Conservation (phyloP, 1,284 basidiomycete genomes). For the Ustilago hordei region DNA sequence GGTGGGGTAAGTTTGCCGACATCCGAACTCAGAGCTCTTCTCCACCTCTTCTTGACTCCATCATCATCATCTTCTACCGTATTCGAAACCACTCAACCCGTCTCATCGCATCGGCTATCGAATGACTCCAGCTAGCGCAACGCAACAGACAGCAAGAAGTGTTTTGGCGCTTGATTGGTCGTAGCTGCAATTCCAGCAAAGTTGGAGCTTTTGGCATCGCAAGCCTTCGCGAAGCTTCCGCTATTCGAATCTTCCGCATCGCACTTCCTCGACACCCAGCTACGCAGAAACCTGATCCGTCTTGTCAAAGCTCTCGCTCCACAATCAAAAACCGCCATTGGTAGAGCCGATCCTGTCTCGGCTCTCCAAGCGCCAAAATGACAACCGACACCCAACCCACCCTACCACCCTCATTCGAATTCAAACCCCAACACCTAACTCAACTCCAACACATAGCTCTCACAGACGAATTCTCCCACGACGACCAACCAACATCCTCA, state of each 20-base stretch:
- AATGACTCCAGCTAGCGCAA: neutral
- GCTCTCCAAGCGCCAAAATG: conserved; percentile 14
- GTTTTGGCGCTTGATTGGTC: no score
- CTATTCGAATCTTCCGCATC: no score
- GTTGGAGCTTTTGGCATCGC: no score
- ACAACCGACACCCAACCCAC: conserved; percentile 17
- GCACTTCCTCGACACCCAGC: no score
- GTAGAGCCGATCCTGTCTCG: neutral
- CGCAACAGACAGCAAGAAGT: no score
- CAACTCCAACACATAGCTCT: conserved; percentile 40
- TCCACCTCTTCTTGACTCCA: neutral
- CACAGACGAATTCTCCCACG: conserved; percentile 35
- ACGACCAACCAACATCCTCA: conserved; percentile 11
- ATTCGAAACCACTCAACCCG: neutral
- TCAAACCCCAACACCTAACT: conserved; percentile 9
- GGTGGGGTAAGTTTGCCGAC: conserved; percentile 22
- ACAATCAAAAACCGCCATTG: neutral
- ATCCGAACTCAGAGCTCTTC: conserved; percentile 7
- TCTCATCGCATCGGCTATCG: no score
- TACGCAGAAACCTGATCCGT: no score
- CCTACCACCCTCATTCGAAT: conserved; percentile 12
- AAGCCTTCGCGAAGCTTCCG: no score
- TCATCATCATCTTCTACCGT: conserved; percentile 1
- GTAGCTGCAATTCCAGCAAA: no score
- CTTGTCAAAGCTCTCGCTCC: no score